phyloP scores from a whole-genome alignment of 768 basidiomycete genomes.

The Dendrothele bispora region DNA sequence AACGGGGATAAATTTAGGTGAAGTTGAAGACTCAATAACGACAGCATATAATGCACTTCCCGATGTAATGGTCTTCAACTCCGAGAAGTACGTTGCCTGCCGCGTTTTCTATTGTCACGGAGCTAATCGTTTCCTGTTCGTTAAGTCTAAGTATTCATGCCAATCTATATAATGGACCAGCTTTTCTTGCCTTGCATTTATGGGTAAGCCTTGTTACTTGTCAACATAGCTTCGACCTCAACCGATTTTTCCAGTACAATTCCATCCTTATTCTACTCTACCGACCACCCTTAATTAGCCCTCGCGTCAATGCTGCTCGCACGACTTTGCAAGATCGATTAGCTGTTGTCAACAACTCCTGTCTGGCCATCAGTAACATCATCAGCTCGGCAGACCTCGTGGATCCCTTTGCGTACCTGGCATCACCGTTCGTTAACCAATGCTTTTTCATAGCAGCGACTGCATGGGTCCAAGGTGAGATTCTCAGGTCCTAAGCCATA shows the following conservation, averaged over 20 bases:
- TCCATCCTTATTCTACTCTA: constrained; percentile 6
- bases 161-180: neutral
- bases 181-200: constrained; percentile 1
- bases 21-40: constrained; percentile 1
- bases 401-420: constrained; percentile 1
- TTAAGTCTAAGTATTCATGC: neutral
- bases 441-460: constrained; percentile 6
- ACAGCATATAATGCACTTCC: constrained; percentile 2
- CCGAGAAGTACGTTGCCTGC: neutral
- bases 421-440: constrained; percentile 6
- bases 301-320: constrained; percentile 2
- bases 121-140: neutral
- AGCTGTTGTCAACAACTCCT: constrained; percentile 6
- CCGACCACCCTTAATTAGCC: constrained; percentile 2
- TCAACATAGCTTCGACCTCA: neutral
- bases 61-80: constrained; percentile 1
- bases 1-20: neutral
- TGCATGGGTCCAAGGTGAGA: constrained; percentile 5
- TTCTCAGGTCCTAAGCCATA: neutral
- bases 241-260: neutral
- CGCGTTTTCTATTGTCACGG: neutral
- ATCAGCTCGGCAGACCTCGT: constrained; percentile 4
- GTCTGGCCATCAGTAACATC: constrained; percentile 3
- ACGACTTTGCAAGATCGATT: constrained; percentile 1
- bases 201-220: constrained; percentile 1